Evolutionary conservation across 805 yeast species (phyloP).

Genomic region (Candida xyloterini): DNA sequence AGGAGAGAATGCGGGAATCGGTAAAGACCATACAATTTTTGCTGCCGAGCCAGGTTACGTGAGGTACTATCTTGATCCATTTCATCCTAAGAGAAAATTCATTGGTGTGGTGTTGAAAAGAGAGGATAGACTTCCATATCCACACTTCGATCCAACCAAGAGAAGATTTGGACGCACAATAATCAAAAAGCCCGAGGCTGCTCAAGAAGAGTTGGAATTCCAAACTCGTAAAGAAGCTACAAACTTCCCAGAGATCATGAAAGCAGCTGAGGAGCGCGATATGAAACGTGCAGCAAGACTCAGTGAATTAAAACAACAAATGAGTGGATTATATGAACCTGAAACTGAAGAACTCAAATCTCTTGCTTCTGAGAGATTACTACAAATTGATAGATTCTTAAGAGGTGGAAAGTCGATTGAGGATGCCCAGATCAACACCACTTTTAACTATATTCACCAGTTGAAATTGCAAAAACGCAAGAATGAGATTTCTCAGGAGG

Average conservation of each 20-base stretch:
- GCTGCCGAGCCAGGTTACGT: constrained; percentile 94
- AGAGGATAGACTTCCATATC: constrained; percentile 70
- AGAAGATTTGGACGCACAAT: constrained; percentile 78
- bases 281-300: constrained; percentile 34
- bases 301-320: constrained; percentile 30
- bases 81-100: constrained; percentile 88
- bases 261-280: constrained; percentile 40
- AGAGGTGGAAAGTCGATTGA: constrained; percentile 54
- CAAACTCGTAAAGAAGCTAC: constrained; percentile 67
- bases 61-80: constrained; percentile 88
- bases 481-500: constrained; percentile 34
- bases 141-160: constrained; percentile 84
- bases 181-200: constrained; percentile 47
- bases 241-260: constrained; percentile 49
- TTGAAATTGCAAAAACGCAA: constrained; percentile 39
- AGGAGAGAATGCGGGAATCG: constrained; percentile 87
- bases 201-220: constrained; percentile 55
- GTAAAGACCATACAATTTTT: constrained; percentile 88
- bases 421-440: constrained; percentile 61
- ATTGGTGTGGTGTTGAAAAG: constrained; percentile 79
- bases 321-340: constrained; percentile 28
- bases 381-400: constrained; percentile 49
- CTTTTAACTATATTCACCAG: constrained; percentile 47
- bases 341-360: constrained; percentile 27
- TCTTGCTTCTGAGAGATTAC: constrained; percentile 51